Percentiles rank a stretch among this genome's conserved stretches.
These are phyloP conservation scores for Ilex aquifolium DNA, from an alignment of 257 asterid genomes.

Conservation along the genomic window DNA sequence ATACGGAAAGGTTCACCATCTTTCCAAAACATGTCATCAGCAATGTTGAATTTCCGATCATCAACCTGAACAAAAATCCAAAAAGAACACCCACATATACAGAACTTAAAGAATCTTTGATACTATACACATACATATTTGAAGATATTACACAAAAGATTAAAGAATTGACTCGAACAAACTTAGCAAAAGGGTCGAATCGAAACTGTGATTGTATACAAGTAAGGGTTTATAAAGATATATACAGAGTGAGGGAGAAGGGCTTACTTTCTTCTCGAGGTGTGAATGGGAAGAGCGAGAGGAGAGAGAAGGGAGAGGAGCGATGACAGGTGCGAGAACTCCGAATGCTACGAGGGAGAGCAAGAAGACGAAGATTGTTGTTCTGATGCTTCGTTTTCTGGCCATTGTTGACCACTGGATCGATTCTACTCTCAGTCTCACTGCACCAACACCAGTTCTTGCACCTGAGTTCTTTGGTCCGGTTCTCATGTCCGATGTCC, in stretches of 20 bases:
- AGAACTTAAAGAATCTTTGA: too few relatives aligned
- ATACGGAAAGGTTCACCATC: slow-evolving; percentile 79
- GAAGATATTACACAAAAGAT: not conserved
- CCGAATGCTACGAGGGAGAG: slow-evolving; percentile 37
- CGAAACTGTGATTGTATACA: not conserved
- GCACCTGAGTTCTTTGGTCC: too few relatives aligned
- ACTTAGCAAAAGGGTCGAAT: not conserved
- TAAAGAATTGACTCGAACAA: not conserved
- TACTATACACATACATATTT: not conserved
- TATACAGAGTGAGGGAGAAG: slow-evolving; percentile 2
- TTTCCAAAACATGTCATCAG: slow-evolving; percentile 82
- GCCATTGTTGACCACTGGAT: slow-evolving; percentile 19
- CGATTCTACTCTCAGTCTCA: not conserved
- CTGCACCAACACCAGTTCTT: not conserved
- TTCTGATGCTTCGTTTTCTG: slow-evolving; percentile 23
- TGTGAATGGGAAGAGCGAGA: slow-evolving; percentile 24
- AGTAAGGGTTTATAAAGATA: not conserved
- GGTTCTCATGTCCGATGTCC: too few relatives aligned
- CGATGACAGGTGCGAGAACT: slow-evolving; percentile 34
- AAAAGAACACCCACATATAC: not conserved
- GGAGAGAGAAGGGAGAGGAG: slow-evolving; percentile 56
- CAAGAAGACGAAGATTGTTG: slow-evolving; percentile 25
- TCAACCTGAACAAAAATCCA: slow-evolving; percentile 31
- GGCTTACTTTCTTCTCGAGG: slow-evolving; percentile 23
- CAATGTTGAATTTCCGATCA: slow-evolving; percentile 57